These are phyloP conservation scores for Penicillium nucicola DNA, from an alignment of 495 filamentous ascomycete genomes.

Conservation along the genomic window DNA sequence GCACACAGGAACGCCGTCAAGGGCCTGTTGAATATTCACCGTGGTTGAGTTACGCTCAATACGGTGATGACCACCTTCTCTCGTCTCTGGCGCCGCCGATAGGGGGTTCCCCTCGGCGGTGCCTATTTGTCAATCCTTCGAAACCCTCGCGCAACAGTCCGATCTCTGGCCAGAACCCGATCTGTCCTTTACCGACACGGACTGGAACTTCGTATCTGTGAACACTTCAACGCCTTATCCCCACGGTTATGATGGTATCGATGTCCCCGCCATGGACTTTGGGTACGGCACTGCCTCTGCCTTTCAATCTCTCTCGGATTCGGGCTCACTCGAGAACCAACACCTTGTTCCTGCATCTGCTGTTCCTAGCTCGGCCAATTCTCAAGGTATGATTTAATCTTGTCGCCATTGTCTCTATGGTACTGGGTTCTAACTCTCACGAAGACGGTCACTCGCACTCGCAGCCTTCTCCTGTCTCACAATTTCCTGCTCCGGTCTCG, in stretches of 20 bases:
- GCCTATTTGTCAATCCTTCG: slow-evolving; percentile 17
- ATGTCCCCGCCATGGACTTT: slow-evolving; percentile 11
- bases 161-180: slow-evolving; percentile 24
- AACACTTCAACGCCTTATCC: slow-evolving; percentile 9
- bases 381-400: slow-evolving; percentile 15
- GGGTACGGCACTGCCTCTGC: slow-evolving; percentile 16
- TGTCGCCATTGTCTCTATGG: no score
- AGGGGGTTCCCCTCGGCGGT: slow-evolving; percentile 14
- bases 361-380: slow-evolving; percentile 20
- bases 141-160: slow-evolving; percentile 18
- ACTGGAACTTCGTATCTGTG: slow-evolving; percentile 25
- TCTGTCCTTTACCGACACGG: slow-evolving; percentile 21
- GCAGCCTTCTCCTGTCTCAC: slow-evolving; percentile 22
- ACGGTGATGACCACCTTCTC: slow-evolving; percentile 7
- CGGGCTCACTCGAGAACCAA: slow-evolving; percentile 14
- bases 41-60: slow-evolving; percentile 10
- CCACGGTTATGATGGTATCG: slow-evolving; percentile 10
- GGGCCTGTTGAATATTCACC: slow-evolving; percentile 12
- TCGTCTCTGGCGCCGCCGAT: slow-evolving; percentile 15
- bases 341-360: slow-evolving; percentile 7
- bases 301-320: slow-evolving; percentile 26
- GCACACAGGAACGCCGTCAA: slow-evolving; percentile 15
- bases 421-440: not conserved
- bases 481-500: slow-evolving; percentile 12
- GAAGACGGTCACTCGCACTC: slow-evolving; percentile 21